Percentiles rank a stretch among this genome's conserved stretches.
phyloP scores from a whole-genome alignment of 495 filamentous ascomycete species.

The Neurospora cerealis region DNA sequence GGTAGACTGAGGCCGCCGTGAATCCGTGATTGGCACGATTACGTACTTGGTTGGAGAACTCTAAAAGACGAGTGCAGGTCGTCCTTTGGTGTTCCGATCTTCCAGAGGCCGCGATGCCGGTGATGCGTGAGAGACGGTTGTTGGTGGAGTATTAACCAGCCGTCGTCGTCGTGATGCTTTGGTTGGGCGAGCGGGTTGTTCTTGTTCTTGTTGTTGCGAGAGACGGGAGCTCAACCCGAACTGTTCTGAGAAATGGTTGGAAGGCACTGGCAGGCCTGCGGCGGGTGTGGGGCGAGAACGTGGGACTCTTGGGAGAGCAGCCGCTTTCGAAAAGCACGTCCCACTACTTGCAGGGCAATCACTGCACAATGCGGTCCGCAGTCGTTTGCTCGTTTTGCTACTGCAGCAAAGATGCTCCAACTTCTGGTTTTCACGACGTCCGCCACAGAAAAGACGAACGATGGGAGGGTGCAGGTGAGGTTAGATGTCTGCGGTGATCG shows the following conservation, averaged over 20 bases:
- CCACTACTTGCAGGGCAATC: not conserved
- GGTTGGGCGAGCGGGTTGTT: not conserved
- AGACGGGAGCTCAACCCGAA: not conserved
- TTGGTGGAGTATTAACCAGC: not conserved
- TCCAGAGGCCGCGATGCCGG: not conserved
- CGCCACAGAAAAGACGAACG: not conserved
- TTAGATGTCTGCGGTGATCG: not conserved
- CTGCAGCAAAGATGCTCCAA: not conserved
- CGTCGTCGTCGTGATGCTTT: not conserved
- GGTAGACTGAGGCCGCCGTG: slow-evolving; percentile 3
- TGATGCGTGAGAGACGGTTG: not conserved
- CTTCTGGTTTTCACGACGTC: not conserved
- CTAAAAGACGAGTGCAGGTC: slow-evolving; percentile 30
- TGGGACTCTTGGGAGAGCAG: not conserved
- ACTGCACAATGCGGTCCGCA: not conserved
- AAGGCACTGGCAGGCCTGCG: not conserved
- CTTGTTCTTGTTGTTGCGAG: not conserved
- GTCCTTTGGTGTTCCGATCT: slow-evolving; percentile 9
- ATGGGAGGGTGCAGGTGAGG: not conserved
- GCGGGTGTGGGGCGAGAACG: not conserved
- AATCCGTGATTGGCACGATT: not conserved
- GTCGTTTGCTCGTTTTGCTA: not conserved
- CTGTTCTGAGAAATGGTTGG: not conserved
- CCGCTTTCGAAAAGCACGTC: not conserved
- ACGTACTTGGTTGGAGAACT: slow-evolving; percentile 10